Evolutionary conservation across 2,329 filamentous ascomycete genomes (phyloP), one percentile per base, ranked within the genome.

Genomic region (Fusarium xyrophilum): DNA sequence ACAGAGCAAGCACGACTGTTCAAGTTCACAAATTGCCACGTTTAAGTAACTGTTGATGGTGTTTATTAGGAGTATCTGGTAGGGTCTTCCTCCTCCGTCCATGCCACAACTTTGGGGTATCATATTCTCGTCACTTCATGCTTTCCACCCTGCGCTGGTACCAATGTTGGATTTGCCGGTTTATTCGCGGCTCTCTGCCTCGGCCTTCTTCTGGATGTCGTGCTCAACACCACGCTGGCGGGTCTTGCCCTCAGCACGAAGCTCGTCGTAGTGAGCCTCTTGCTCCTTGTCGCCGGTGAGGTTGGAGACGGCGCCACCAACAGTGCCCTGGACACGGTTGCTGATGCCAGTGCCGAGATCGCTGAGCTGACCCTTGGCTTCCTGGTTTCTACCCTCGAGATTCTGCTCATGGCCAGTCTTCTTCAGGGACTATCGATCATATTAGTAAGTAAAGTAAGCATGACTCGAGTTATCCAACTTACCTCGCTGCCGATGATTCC

Each of bases 191-290:
- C 60, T 63, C 46, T 76, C 75, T 43, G 84, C 82, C 68, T 87
- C 84, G 1, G 83, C 86, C 83, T 92, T 83, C 86, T 93, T 94
- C 79, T 91, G 82, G 59, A 97, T 85, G 75, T 97, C 93, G 38
- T 85, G 82, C 85, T 97, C 93, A 3, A 90, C 93, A 51, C 93
- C 91, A 23, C 93, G 87, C 85, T 97, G 91, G 75, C 88, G 85
- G 23, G 91, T 92, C 89, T 96, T 97, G 69, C 93, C 94, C 69
- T 87, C 81, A 73, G 96, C 93, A 75, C 96, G 93, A 79, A 91
- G 82, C 71, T 84, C 78, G 77, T 91, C 83, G 75, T 88, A 91
- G 76, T 88, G 86, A 48, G 82, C 78, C 83, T 94, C 84, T 63
- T 88, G 87, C 30, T 82, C 79, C 48, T 83, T 82, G 77, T 96